Conservation (phyloP, 495 filamentous ascomycete species). For the Penicillium cinerascens region DNA sequence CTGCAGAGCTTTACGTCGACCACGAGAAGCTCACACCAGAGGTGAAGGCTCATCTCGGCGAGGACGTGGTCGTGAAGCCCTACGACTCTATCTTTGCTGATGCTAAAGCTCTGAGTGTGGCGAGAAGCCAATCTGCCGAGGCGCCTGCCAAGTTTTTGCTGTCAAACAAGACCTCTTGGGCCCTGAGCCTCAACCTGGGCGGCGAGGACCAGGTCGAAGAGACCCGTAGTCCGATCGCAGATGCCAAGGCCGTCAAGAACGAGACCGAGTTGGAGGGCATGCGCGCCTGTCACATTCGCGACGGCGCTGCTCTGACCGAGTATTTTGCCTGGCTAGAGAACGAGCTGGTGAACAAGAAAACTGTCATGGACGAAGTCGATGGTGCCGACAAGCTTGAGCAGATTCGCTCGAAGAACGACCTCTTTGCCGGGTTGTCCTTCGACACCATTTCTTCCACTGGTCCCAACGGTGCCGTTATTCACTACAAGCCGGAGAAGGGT, state of each 20-base stretch:
- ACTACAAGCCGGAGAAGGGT: conserved; percentile 89
- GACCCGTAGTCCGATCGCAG: conserved; percentile 79
- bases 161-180: conserved; percentile 92
- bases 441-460: conserved; percentile 95
- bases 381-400: conserved; percentile 87
- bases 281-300: conserved; percentile 88
- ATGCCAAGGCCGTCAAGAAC: conserved; percentile 98
- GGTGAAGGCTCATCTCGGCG: conserved; percentile 64
- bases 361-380: conserved; percentile 79
- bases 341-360: conserved; percentile 70
- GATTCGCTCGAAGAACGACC: conserved; percentile 72
- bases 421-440: conserved; percentile 91
- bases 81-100: conserved; percentile 84
- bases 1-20: conserved; percentile 83
- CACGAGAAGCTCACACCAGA: conserved; percentile 69
- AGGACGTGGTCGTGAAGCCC: conserved; percentile 72
- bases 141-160: conserved; percentile 67
- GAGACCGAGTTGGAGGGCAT: conserved; percentile 88
- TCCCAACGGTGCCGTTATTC: conserved; percentile 92
- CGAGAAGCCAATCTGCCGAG: conserved; percentile 34
- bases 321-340: conserved; percentile 98
- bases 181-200: conserved; percentile 79
- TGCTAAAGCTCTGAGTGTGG: conserved; percentile 54
- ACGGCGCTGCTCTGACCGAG: conserved; percentile 86
- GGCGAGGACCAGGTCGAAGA: conserved; percentile 89